These are phyloP conservation scores for Posidonia australis DNA, from an alignment of 106 monocot species.

Conservation along the genomic window DNA sequence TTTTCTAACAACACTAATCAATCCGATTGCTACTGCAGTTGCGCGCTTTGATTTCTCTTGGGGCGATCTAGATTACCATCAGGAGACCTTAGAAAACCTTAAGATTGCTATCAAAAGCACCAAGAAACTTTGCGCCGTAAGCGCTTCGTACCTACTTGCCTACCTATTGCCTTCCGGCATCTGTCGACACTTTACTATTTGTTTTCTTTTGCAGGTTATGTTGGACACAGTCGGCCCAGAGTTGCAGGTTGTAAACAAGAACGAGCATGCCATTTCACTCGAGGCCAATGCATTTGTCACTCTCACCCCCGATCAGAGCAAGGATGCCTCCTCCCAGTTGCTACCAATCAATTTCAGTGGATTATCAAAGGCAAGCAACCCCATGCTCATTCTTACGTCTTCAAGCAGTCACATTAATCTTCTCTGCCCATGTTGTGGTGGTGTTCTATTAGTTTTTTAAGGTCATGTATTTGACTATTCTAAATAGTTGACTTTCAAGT, in stretches of 20 bases:
- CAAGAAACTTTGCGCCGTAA: constrained; percentile 94
- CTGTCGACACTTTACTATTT: not conserved
- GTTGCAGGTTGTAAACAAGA: constrained; percentile 12
- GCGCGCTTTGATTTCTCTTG: constrained; percentile 97
- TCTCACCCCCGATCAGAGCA: constrained; percentile 6
- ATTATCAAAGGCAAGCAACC: constrained; percentile 6
- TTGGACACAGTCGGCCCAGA: constrained; percentile 16
- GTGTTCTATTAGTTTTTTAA: no score
- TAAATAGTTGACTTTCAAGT: no score
- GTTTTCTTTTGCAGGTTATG: constrained; percentile 10
- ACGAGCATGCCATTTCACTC: constrained; percentile 3
- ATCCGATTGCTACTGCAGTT: constrained; percentile 24
- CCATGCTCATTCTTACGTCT: not conserved
- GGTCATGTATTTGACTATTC: no score
- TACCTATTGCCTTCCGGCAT: not conserved
- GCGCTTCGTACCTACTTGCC: not conserved
- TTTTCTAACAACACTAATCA: not conserved
- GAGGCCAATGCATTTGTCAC: constrained; percentile 4
- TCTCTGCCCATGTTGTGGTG: no score
- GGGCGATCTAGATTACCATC: constrained; percentile 84
- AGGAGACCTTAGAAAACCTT: constrained; percentile 87
- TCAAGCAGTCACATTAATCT: no score
- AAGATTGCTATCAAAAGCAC: constrained; percentile 82
- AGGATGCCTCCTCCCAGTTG: constrained; percentile 13
- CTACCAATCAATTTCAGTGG: constrained; percentile 13